Percentiles rank a stretch among this genome's conserved stretches.
These are phyloP conservation scores for Podaxis sp. DNA, from an alignment of 768 basidiomycete species.

Conservation along the genomic window DNA sequence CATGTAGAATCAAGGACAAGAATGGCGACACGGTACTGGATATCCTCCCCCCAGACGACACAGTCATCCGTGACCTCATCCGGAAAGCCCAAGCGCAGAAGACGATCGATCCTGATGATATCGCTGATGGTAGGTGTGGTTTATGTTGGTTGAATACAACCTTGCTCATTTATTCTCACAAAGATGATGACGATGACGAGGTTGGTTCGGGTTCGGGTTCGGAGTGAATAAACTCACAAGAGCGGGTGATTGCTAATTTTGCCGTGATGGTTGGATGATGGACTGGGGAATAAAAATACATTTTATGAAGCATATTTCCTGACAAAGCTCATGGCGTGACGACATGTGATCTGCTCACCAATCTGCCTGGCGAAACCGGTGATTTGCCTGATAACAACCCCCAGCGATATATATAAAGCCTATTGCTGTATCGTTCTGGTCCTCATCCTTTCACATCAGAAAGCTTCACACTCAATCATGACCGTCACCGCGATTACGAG, in stretches of 20 bases:
- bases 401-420: background rate
- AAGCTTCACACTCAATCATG: conserved; percentile 6
- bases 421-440: no score
- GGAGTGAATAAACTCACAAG: background rate
- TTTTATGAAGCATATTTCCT: background rate
- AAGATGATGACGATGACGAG: conserved; percentile 27
- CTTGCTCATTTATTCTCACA: conserved; percentile 8
- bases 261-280: background rate
- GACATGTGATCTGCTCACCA: conserved; percentile 14
- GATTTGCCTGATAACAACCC: background rate
- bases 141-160: background rate
- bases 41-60: conserved; percentile 51
- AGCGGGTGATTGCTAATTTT: background rate
- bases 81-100: conserved; percentile 51
- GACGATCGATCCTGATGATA: conserved; percentile 54
- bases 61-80: conserved; percentile 48
- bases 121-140: conserved; percentile 54
- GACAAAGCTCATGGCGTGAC: background rate
- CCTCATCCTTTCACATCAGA: background rate
- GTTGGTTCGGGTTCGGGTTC: conserved; percentile 24
- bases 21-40: conserved; percentile 56
- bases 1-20: conserved; percentile 67
- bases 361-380: background rate
- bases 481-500: conserved; percentile 11
- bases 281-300: background rate